Conservation (phyloP, 2,329 filamentous ascomycete species). For the Knufia fluminis region DNA sequence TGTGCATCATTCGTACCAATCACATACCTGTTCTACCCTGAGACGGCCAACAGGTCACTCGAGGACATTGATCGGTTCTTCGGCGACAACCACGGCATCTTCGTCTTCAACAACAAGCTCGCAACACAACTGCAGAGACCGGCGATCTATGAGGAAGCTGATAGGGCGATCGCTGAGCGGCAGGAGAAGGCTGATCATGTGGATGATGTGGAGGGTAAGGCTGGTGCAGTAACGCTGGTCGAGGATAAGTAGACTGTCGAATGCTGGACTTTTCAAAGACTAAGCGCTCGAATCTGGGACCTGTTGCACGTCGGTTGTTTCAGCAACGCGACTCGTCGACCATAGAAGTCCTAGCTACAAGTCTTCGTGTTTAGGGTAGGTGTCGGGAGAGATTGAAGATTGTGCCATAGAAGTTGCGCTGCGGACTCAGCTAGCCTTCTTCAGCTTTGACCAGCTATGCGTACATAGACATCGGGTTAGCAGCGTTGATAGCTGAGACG, state of each 20-base stretch:
- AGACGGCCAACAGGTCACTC: slow-evolving; percentile 26
- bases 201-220: slow-evolving; percentile 5
- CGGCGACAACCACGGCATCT: slow-evolving; percentile 17
- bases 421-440: no score
- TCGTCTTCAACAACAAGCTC: slow-evolving; percentile 18
- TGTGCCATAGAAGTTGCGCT: no score
- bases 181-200: slow-evolving; percentile 12
- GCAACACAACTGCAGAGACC: slow-evolving; percentile 18
- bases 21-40: slow-evolving; percentile 28
- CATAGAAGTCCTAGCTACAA: no score
- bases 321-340: no score
- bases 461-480: no score
- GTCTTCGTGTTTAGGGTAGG: no score
- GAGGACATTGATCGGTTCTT: slow-evolving; percentile 29
- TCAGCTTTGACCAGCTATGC: no score
- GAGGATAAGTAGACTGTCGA: not conserved
- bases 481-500: no score
- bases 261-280: no score
- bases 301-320: no score
- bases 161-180: slow-evolving; percentile 13
- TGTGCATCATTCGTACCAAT: slow-evolving; percentile 25
- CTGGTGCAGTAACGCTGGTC: not conserved
- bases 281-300: no score
- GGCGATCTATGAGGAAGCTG: slow-evolving; percentile 15
- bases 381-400: no score